A percentile compares a stretch with the other conserved stretches of the same genome.
phyloP scores from a whole-genome alignment of 2,329 filamentous ascomycete genomes.

The Diaporthe australafricana region DNA sequence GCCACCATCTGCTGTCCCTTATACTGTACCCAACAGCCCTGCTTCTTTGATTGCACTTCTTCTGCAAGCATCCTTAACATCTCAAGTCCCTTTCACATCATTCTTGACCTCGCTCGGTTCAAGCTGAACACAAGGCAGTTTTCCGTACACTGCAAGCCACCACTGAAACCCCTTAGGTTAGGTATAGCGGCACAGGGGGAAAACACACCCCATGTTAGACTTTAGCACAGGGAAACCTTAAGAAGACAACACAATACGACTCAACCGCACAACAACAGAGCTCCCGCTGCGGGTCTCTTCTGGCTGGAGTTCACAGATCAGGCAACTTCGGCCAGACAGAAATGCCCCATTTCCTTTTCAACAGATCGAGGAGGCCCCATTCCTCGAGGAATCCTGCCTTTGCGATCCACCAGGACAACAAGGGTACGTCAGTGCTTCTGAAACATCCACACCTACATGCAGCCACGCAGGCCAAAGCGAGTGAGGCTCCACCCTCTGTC shows the following conservation, averaged over 20 bases:
- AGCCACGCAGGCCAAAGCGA: constrained; percentile 31
- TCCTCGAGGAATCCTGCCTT: constrained; percentile 41
- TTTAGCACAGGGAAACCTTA: constrained; percentile 18
- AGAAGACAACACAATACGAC: neutral
- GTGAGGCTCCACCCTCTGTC: constrained; percentile 36
- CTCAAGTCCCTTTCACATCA: neutral
- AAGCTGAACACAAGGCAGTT: neutral
- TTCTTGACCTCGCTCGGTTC: neutral
- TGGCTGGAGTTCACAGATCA: neutral
- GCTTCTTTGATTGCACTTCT: neutral
- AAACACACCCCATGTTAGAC: constrained; percentile 23
- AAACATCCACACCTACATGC: constrained; percentile 35
- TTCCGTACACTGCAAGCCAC: neutral
- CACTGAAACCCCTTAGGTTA: constrained; percentile 1
- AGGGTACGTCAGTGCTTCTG: constrained; percentile 43
- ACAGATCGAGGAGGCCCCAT: constrained; percentile 37
- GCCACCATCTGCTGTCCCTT: neutral
- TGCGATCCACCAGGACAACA: constrained; percentile 44
- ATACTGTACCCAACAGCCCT: neutral
- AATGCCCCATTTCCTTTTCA: constrained; percentile 45
- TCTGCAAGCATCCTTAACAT: constrained; percentile 26
- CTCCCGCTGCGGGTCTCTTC: neutral
- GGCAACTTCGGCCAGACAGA: constrained; percentile 28
- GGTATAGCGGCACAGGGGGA: constrained; percentile 15
- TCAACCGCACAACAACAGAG: constrained; percentile 12